Evolutionary conservation across 2,329 filamentous ascomycete species (phyloP).

Genomic region (Penicillium sp.): DNA sequence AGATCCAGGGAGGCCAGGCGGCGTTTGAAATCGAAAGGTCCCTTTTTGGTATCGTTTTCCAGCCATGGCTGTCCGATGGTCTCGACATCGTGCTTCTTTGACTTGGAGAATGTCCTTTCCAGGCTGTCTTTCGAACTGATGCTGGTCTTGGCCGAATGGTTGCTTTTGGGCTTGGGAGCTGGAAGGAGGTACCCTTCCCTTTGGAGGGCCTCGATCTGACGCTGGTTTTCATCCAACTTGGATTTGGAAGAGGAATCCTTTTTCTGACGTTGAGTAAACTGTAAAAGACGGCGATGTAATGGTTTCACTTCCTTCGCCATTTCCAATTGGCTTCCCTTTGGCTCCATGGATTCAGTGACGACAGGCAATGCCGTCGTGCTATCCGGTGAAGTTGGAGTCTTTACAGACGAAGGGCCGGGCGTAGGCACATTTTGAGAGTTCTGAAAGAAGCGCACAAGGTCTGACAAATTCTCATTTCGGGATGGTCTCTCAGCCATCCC

Average conservation of each 20-base stretch:
- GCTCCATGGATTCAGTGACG: conserved; percentile 35
- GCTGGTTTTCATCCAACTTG: conserved; percentile 36
- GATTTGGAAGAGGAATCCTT: conserved; percentile 33
- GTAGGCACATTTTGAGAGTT: conserved; percentile 32
- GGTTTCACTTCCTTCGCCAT: conserved; percentile 27
- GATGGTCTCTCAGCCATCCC: conserved; percentile 39
- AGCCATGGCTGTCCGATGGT: conserved; percentile 48
- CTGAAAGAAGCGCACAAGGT: conserved; percentile 47
- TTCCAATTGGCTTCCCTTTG: conserved; percentile 6
- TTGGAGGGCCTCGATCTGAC: conserved; percentile 40
- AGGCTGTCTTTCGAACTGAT: conserved; percentile 33
- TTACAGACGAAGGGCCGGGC: conserved; percentile 9
- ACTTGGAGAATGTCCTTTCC: conserved; percentile 35
- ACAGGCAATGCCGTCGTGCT: conserved; percentile 34
- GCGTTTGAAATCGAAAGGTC: conserved; percentile 21
- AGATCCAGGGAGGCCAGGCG: conserved; percentile 40
- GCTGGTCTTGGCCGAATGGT: conserved; percentile 18
- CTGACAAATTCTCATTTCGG: conserved; percentile 42
- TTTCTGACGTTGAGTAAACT: conserved; percentile 42
- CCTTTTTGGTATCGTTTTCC: conserved; percentile 30
- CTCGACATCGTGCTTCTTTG: conserved; percentile 44
- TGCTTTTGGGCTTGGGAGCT: conserved; percentile 19
- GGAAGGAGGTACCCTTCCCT: conserved; percentile 39
- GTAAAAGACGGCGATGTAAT: conserved; percentile 44
- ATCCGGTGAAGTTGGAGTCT: conserved; percentile 29